A percentile compares a stretch with the other conserved stretches of the same genome.
These are phyloP conservation scores for Yamadazyma taylorii DNA, from an alignment of 1,139 yeast genomes.

Conservation along the genomic window DNA sequence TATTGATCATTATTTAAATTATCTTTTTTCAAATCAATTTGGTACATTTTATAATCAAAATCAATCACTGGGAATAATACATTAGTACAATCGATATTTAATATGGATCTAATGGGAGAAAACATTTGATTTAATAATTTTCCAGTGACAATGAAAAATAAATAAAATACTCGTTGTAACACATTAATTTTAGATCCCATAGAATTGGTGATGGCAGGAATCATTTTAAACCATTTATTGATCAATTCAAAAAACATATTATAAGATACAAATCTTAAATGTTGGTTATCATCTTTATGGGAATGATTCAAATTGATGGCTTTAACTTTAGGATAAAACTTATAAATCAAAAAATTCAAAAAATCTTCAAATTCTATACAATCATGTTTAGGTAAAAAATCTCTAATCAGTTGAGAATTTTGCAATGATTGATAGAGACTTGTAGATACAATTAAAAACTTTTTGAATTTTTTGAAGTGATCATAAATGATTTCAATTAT, in stretches of 20 bases:
- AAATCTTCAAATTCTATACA: constrained; percentile 33
- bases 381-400: constrained; percentile 19
- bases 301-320: constrained; percentile 27
- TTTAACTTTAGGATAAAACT: constrained; percentile 27
- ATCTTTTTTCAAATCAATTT: constrained; percentile 18
- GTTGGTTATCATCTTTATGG: constrained; percentile 17
- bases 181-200: constrained; percentile 30
- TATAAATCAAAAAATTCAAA: constrained; percentile 26
- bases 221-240: constrained; percentile 35
- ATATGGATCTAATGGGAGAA: constrained; percentile 34
- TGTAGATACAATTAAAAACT: constrained; percentile 19
- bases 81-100: constrained; percentile 37
- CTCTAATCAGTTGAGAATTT: constrained; percentile 14
- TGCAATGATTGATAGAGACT: constrained; percentile 16
- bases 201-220: constrained; percentile 35
- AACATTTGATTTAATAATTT: constrained; percentile 33
- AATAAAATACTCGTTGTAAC: constrained; percentile 32
- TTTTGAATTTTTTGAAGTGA: constrained; percentile 24
- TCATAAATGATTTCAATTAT: constrained; percentile 19
- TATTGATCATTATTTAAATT: constrained; percentile 19
- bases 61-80: constrained; percentile 34
- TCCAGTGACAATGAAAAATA: constrained; percentile 38
- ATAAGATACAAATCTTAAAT: constrained; percentile 17
- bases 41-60: constrained; percentile 25
- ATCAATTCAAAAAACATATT: constrained; percentile 32